Percentiles rank a stretch among this genome's conserved stretches.
Evolutionary conservation across 345 rosid species (phyloP).

Genomic region (Dipteronia dyeriana): DNA sequence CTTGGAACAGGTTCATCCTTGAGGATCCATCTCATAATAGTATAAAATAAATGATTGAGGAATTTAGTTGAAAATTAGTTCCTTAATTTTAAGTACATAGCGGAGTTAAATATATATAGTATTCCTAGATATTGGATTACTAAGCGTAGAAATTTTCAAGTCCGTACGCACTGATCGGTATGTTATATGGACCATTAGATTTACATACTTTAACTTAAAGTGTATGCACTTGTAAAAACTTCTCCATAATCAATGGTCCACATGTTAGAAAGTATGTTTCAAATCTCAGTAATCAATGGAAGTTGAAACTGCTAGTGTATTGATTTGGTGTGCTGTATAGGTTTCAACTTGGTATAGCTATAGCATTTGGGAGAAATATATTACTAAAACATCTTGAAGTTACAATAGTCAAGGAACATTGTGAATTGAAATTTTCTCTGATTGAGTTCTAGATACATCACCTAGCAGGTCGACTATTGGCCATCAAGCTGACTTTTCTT

Average conservation of each 20-base stretch:
- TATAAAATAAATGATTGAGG: background rate
- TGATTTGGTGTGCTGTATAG: too few relatives aligned
- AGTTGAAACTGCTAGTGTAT: background rate
- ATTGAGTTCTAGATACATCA: background rate
- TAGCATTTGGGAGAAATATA: background rate
- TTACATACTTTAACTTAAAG: too few relatives aligned
- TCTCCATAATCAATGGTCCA: too few relatives aligned
- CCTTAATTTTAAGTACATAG: background rate
- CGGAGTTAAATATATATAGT: background rate
- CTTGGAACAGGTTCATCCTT: background rate
- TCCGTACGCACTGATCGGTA: too few relatives aligned
- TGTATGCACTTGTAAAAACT: too few relatives aligned
- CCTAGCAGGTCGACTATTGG: background rate
- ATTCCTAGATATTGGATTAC: background rate
- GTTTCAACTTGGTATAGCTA: background rate
- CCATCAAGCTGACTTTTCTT: background rate
- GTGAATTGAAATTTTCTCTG: background rate
- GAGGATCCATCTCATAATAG: background rate
- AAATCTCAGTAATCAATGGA: background rate
- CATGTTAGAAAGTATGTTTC: background rate
- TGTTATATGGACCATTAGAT: too few relatives aligned
- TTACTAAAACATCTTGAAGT: background rate
- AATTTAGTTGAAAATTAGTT: background rate
- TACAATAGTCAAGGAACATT: background rate
- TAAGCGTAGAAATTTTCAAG: too few relatives aligned